phyloP scores from a whole-genome alignment of 257 asterid genomes.

The Verbascum thapsus region DNA sequence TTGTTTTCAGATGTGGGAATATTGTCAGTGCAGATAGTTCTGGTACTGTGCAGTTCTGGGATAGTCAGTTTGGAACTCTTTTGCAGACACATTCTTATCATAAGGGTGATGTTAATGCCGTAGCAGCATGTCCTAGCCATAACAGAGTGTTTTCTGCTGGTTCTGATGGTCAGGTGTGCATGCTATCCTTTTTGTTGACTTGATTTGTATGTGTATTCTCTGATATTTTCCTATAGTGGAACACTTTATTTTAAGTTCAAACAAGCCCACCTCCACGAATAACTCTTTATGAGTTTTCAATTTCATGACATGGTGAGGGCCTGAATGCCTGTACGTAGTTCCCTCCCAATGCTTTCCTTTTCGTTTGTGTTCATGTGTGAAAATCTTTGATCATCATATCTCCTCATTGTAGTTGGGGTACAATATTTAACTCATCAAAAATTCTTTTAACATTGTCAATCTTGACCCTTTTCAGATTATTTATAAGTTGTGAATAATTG shows the following conservation, averaged over 20 bases:
- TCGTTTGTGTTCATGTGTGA: not conserved
- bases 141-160: conserved; percentile 89
- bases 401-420: not conserved
- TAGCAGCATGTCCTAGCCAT: conserved; percentile 86
- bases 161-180: conserved; percentile 93
- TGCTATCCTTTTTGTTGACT: conserved; percentile 1
- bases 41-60: conserved; percentile 79
- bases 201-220: not conserved
- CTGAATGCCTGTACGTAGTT: not conserved
- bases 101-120: conserved; percentile 89
- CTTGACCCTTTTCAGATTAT: conserved; percentile 12
- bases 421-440: not conserved
- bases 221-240: not conserved
- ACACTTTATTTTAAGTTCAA: not conserved
- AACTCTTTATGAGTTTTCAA: not conserved
- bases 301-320: not conserved
- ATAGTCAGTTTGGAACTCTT: conserved; percentile 82
- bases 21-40: conserved; percentile 72
- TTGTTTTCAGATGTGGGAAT: conserved; percentile 69
- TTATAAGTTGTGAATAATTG: too few species aligned
- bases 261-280: conserved; percentile 12
- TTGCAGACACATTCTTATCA: conserved; percentile 82
- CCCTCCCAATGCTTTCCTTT: not conserved
- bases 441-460: not conserved
- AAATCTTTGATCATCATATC: not conserved